Evolutionary conservation across 345 rosid genomes (phyloP), one percentile per base, ranked within the genome.

Genomic region (Murraya koenigii): DNA sequence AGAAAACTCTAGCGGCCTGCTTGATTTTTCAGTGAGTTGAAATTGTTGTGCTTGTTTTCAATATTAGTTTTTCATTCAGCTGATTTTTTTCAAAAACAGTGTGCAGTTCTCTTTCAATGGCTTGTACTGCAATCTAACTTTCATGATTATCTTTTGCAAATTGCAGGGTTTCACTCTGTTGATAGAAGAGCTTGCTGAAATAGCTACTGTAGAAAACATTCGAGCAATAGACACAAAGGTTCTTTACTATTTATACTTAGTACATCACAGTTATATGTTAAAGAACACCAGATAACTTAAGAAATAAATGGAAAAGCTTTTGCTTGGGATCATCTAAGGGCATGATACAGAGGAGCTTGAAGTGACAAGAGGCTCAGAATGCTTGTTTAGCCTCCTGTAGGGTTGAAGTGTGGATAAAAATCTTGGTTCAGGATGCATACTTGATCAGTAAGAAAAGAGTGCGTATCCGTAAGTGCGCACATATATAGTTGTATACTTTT

Each of bases 121-220:
- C 52, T 62, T 22, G 26, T 33, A 64, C 58, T 38, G 8, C 35
- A n/a, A 30, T 78, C 56, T 77, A 71, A 8, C 49, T n/a, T 65
- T 17, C 33, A 55, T 80, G 23, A 55, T 49, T 36, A 38, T 75
- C 49, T 20, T 81, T 41, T 77, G 70, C 56, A 75, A 33, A 38
- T 81, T 82, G 60, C 87, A 93, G 99, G 86, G 80, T 55, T 96
- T 92, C 87, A 79, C 85, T 79, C 77, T 80, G 77, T 79, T 93
- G 81, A 81, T 93, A 77, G 85, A 89, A 82, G 82, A 77, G 44
- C 88, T 92, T 73, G 78, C 69, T 80, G 84, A 82, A 52, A 75
- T 82, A 55, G 83, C 52, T 23, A 82, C 77, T 71, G 83, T 61
- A 75, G 69, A 80, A 23, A 69, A 76, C 71, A n/a, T 80, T 77